These are phyloP conservation scores for Ceratocystis cacaofunesta DNA, from an alignment of 2,329 filamentous ascomycete species.

Conservation along the genomic window DNA sequence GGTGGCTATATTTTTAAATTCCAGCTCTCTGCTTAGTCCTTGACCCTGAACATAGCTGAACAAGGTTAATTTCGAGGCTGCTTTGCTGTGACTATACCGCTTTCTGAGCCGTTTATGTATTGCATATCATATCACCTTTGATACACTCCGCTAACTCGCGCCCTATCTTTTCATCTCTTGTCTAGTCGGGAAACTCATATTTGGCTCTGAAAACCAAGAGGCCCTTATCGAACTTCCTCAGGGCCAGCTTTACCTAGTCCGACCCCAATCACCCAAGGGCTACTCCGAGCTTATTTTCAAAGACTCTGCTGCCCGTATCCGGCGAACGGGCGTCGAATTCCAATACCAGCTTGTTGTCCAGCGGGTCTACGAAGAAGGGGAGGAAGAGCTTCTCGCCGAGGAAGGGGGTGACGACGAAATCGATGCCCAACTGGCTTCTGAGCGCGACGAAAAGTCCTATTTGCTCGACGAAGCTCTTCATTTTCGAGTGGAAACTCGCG, in stretches of 20 bases:
- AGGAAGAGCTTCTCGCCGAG: conserved; percentile 79
- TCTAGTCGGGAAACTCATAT: conserved; percentile 80
- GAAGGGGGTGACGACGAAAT: conserved; percentile 74
- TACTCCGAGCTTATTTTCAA: conserved; percentile 99
- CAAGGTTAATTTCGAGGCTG: not conserved
- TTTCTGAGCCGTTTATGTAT: not conserved
- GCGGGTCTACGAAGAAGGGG: conserved; percentile 91
- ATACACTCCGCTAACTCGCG: too few relatives aligned
- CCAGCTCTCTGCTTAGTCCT: not conserved
- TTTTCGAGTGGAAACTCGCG: conserved; percentile 69
- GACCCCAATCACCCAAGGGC: conserved; percentile 86
- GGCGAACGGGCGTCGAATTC: conserved; percentile 83
- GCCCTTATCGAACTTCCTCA: conserved; percentile 87
- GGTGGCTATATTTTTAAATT: conserved; percentile 7
- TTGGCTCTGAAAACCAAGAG: conserved; percentile 75
- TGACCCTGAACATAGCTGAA: not conserved
- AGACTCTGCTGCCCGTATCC: conserved; percentile 82
- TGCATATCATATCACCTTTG: conserved; percentile 1
- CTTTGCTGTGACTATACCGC: not conserved
- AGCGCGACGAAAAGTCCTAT: conserved; percentile 96
- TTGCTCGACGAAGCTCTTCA: conserved; percentile 83
- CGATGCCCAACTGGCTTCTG: conserved; percentile 55
- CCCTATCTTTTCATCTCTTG: not conserved
- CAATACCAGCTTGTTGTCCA: conserved; percentile 97
- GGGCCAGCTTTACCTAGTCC: conserved; percentile 92